Percentiles rank a stretch among this genome's conserved stretches.
These are phyloP conservation scores for Penicillium sp. DNA, from an alignment of 2,329 filamentous ascomycete genomes.

Conservation along the genomic window DNA sequence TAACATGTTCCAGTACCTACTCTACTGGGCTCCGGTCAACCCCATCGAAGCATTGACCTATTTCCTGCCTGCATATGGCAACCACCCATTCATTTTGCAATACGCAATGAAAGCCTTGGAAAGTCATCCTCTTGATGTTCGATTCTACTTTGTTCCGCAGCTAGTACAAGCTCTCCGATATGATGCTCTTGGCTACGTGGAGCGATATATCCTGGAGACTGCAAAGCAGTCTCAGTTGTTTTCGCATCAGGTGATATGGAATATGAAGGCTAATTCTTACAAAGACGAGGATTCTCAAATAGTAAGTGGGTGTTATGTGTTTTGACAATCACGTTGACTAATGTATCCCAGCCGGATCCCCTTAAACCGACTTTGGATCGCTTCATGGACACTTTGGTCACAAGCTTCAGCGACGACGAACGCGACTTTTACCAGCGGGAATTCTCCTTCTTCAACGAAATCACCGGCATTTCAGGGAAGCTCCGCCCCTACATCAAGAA, in stretches of 20 bases:
- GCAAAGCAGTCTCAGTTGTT: conserved; percentile 98
- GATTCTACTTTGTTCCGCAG: conserved; percentile 98
- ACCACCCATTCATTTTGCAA: conserved; percentile 91
- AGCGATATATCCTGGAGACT: conserved; percentile 95
- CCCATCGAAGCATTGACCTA: conserved; percentile 92
- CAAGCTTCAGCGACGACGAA: conserved; percentile 79
- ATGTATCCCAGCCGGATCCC: conserved; percentile 69
- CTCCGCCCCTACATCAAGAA: conserved; percentile 90
- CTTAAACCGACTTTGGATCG: conserved; percentile 93
- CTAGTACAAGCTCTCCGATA: conserved; percentile 95
- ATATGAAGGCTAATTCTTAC: conserved; percentile 99
- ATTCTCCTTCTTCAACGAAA: conserved; percentile 97
- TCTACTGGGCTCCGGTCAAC: conserved; percentile 93
- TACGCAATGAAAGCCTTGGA: conserved; percentile 96
- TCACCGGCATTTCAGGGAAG: conserved; percentile 94
- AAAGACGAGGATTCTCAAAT: conserved; percentile 93
- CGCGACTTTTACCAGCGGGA: conserved; percentile 89
- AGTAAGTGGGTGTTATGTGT: conserved; percentile 53
- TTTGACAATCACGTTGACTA: conserved; percentile 11
- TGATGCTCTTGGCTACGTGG: conserved; percentile 90
- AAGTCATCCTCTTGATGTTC: conserved; percentile 92
- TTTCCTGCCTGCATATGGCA: conserved; percentile 87
- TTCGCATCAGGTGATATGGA: conserved; percentile 99
- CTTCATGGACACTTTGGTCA: conserved; percentile 82
- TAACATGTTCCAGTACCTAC: conserved; percentile 66